Base-by-base conservation (phyloP, 305 asterid species). In the Fraxinus albicans region DNA sequence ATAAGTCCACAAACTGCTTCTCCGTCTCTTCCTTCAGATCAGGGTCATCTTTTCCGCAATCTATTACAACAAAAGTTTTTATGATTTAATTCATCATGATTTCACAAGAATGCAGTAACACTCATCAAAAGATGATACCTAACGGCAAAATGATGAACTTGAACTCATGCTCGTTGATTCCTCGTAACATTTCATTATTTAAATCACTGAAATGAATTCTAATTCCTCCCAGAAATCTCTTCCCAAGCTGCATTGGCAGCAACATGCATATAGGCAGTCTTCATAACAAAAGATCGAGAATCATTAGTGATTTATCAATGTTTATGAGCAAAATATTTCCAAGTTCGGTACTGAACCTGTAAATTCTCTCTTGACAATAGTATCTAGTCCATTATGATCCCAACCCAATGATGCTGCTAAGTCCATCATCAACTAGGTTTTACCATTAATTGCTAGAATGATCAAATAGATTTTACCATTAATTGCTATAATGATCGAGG, bases 11-110 rank as follows among this genome's bases (percentile, higher is more conserved):
- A 2, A 87, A 88, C 55, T 95, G 95, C 88, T 95, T 95, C 88
- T 94, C 95, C 98, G 94, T 94, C 90, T 95, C 98, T 77, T 92
- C 97, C 90, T 91, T 94, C 2, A 95, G 93, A 58, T 91, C 99
- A 0, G 97, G 99, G 75, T 95, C 94, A 81, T 94, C 98, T 85
- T 92, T 94, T 15, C 99, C 99, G 19, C 99, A 95, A 85, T 94
- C 98, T 94, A 79, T 69, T 80, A 77, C 83, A 83, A 85, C 5
- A 23, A 73, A 74, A 38, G 40, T 65, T 8, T 23, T 3, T 1
- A 65, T 8, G n/a, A 65, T 65, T 31, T 25, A 65, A 65, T 65
- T 10, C 73, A 23, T 60, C 72, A 8, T 0, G 72, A 21, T 21
- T 60, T 23, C 72, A 21, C 72, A 60, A 60, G 72, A 60, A n/a